Evolutionary conservation across 768 basidiomycete genomes (phyloP).

Genomic region (Amanita phalloides): DNA sequence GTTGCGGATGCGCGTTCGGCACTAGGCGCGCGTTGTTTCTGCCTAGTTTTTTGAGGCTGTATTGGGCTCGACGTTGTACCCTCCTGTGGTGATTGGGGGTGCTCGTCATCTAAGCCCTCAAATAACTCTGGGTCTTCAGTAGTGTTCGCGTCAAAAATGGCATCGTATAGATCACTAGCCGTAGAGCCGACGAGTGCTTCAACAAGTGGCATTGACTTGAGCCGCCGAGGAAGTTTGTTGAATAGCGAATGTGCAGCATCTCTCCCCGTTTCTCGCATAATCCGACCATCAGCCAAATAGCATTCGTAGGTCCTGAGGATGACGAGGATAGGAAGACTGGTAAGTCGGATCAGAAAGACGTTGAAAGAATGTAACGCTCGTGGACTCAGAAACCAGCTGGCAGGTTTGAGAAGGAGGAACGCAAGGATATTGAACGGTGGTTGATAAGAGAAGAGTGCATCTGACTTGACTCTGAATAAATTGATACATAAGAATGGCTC

Average conservation of each 20-base stretch:
- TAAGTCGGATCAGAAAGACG: constrained; percentile 77
- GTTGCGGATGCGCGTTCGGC: background rate
- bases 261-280: constrained; percentile 38
- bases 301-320: constrained; percentile 76
- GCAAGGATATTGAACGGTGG: constrained; percentile 85
- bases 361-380: constrained; percentile 75
- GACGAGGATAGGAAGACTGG: constrained; percentile 73
- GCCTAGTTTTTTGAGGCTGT: constrained; percentile 5
- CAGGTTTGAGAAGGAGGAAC: constrained; percentile 68
- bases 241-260: constrained; percentile 47
- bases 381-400: constrained; percentile 65
- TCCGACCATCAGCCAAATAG: constrained; percentile 41
- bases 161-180: constrained; percentile 59
- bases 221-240: constrained; percentile 54
- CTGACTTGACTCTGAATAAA: constrained; percentile 65
- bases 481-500: constrained; percentile 4
- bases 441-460: constrained; percentile 86
- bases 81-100: constrained; percentile 24
- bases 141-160: constrained; percentile 67
- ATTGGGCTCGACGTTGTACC: constrained; percentile 18
- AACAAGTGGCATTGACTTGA: constrained; percentile 65
- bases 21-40: background rate
- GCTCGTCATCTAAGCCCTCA: constrained; percentile 38
- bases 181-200: constrained; percentile 70
- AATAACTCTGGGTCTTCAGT: constrained; percentile 38